A percentile compares a stretch with the other conserved stretches of the same genome.
Evolutionary conservation across 176 grass and related monocot species (phyloP).

Genomic region (Pontederia paniculata): DNA sequence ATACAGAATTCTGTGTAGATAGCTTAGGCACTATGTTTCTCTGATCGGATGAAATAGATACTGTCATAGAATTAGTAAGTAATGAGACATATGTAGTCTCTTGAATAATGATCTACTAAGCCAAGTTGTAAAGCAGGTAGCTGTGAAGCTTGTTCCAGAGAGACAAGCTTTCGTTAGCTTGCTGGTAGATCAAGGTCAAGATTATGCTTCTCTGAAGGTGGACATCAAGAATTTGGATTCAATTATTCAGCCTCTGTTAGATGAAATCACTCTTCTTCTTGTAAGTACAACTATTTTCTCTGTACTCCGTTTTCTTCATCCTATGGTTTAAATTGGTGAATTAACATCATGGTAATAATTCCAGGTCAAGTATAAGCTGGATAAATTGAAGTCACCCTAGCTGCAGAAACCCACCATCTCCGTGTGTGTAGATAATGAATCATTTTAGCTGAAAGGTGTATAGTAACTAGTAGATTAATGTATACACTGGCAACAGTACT

Average conservation of each 20-base stretch:
- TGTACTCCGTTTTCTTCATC: not conserved
- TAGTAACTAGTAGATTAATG: too few species aligned
- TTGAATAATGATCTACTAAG: slow-evolving; percentile 20
- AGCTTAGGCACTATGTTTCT: too few species aligned
- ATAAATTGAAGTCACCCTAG: too few species aligned
- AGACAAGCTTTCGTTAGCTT: slow-evolving; percentile 45
- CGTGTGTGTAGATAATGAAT: too few species aligned
- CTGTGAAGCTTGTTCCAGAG: slow-evolving; percentile 57
- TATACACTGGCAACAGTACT: too few species aligned
- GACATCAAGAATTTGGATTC: slow-evolving; percentile 36
- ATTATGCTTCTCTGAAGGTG: slow-evolving; percentile 40
- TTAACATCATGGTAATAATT: not conserved
- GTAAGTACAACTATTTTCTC: not conserved
- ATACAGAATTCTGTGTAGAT: too few species aligned
- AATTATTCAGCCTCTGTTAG: slow-evolving; percentile 41
- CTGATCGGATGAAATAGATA: too few species aligned
- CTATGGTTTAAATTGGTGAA: not conserved
- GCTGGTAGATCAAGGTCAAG: slow-evolving; percentile 42
- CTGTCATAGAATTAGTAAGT: too few species aligned
- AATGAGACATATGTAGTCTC: too few species aligned
- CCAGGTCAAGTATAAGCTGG: too few species aligned
- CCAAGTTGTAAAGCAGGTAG: slow-evolving; percentile 54
- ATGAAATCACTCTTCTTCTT: slow-evolving; percentile 28
- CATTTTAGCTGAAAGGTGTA: too few species aligned
- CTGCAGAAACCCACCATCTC: too few species aligned